Base-by-base conservation (phyloP, 768 basidiomycete species). In the Rhizopogon vulgaris region DNA sequence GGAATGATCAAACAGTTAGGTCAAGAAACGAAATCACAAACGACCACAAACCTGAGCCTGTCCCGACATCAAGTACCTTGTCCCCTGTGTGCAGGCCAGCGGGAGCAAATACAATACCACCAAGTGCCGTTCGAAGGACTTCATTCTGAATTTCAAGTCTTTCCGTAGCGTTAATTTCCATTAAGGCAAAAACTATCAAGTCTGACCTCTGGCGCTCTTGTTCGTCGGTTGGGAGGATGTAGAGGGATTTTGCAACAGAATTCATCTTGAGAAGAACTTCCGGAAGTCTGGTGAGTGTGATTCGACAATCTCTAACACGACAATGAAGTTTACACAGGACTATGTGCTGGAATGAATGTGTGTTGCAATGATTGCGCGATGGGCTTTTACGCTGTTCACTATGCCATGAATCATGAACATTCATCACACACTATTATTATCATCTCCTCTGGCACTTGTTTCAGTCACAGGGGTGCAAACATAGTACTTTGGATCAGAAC, bases 181-280 rank as follows among this genome's bases (percentile, higher is more conserved):
- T 49, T 18, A 8, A 9, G 17, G 36, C 9, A 6, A 12, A 3
- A 3, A 17, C n/a, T 18, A 1, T 18, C 12, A 6, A 28, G 3
- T 27, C 18, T 34, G 41, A 64, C 62, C 60, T 65, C 39, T 59
- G 41, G 14, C 60, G 56, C 40, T 67, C 64, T 41, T 60, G 53
- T 12, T 65, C 63, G 4, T 65, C 63, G 4, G 57, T 60, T 17
- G 64, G 65, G 2, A 65, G 53, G 15, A 65, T 41, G 38, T 67
- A 67, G 0, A 57, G 47, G 22, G 57, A 42, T 25, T 45, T 45
- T 15, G 12, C 30, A 14, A 45, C 14, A 10, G 43, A 7, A 18
- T 7, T 6, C 7, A 11, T 14, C 28, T 30, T 11, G 30, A 22
- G 14, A 9, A 22, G 17, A 22, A 4, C 14, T 18, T 12, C 22